Conservation (phyloP, 306 rosid species). For the Lathyrus tuberosus region DNA sequence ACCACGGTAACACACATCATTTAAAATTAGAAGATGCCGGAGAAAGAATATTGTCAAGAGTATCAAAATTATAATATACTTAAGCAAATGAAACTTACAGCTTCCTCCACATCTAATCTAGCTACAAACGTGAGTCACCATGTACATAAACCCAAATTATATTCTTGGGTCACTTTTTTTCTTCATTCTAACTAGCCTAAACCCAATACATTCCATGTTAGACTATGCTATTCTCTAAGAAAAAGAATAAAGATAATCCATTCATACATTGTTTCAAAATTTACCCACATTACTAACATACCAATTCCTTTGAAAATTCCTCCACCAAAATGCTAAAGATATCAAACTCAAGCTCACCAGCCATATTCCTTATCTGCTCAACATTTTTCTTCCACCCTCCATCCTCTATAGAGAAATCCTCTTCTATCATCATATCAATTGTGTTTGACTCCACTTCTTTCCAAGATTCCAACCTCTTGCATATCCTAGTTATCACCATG, state of each 20-base stretch:
- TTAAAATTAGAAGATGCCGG: neutral
- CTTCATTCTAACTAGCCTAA: constrained; percentile 48
- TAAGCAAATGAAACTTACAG: constrained; percentile 46
- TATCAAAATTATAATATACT: constrained; percentile 48
- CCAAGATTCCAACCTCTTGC: constrained; percentile 74
- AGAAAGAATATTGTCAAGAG: neutral
- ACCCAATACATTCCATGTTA: constrained; percentile 46
- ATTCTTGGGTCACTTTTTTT: constrained; percentile 36
- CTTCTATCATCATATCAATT: constrained; percentile 77
- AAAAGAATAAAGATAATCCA: constrained; percentile 41
- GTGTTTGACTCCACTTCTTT: constrained; percentile 70
- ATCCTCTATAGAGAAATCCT: constrained; percentile 61
- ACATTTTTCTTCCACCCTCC: constrained; percentile 61
- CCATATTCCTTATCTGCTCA: constrained; percentile 57
- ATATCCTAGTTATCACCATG: constrained; percentile 48
- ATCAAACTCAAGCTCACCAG: constrained; percentile 64
- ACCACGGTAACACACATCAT: neutral
- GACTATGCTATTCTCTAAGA: constrained; percentile 44
- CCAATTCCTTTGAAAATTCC: constrained; percentile 71
- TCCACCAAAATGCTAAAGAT: constrained; percentile 68
- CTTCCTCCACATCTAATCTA: constrained; percentile 48
- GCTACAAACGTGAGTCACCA: constrained; percentile 47
- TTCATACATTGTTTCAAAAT: constrained; percentile 41
- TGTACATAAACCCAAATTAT: constrained; percentile 55
- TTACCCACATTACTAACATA: constrained; percentile 39